phyloP scores from a whole-genome alignment of 108 stramenopile species.

The Aureococcus anophagefferens region DNA sequence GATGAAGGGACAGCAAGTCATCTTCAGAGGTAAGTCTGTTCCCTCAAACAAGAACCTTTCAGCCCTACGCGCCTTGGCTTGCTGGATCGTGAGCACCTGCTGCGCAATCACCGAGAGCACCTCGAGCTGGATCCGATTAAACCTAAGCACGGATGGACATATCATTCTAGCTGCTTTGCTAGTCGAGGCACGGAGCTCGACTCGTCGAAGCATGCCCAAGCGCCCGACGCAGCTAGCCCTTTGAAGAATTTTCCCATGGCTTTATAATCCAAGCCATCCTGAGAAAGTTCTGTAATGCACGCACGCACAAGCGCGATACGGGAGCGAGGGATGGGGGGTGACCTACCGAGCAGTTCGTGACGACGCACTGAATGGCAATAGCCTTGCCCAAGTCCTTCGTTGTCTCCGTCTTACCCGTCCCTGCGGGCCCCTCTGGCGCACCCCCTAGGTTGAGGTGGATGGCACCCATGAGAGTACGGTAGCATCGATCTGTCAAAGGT shows the following conservation, averaged over 20 bases:
- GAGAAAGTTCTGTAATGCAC: too few relatives aligned
- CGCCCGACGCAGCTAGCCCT: slow-evolving; percentile 56
- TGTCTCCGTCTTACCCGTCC: slow-evolving; percentile 58
- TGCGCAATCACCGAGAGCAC: slow-evolving; percentile 62
- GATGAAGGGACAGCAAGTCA: slow-evolving; percentile 43
- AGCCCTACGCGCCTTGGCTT: slow-evolving; percentile 33
- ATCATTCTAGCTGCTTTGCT: too few relatives aligned
- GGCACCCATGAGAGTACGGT: slow-evolving; percentile 60
- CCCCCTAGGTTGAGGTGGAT: slow-evolving; percentile 54
- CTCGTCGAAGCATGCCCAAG: slow-evolving; percentile 67
- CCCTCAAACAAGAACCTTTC: slow-evolving; percentile 52
- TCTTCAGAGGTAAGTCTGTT: slow-evolving; percentile 40
- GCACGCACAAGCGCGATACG: too few relatives aligned
- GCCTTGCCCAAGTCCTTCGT: slow-evolving; percentile 58
- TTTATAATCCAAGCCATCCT: slow-evolving; percentile 47
- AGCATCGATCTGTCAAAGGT: slow-evolving; percentile 54
- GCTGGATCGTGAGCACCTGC: slow-evolving; percentile 56
- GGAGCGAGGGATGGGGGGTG: too few relatives aligned
- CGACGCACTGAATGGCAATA: slow-evolving; percentile 51
- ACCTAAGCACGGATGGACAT: too few relatives aligned
- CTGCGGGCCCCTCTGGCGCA: slow-evolving; percentile 57
- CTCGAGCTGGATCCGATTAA: slow-evolving; percentile 63
- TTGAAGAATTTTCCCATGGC: slow-evolving; percentile 66
- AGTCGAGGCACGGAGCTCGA: too few relatives aligned
- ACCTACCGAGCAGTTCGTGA: slow-evolving; percentile 60